These are phyloP conservation scores for Nannochloropsis gaditana DNA, from an alignment of 108 stramenopile genomes.

Conservation along the genomic window DNA sequence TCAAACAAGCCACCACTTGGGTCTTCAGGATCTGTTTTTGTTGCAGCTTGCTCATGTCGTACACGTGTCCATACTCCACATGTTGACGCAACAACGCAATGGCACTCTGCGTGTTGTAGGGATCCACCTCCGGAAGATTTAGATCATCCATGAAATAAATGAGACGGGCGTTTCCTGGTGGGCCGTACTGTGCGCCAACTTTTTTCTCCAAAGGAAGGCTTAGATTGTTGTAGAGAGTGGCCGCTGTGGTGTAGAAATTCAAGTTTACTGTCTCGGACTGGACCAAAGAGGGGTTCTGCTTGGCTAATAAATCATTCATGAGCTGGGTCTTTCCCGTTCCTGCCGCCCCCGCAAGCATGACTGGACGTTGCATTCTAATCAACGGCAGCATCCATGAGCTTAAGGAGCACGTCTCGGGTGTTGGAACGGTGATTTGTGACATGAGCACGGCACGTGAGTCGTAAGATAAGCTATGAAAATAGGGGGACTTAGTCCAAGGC, in stretches of 20 bases:
- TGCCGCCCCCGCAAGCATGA: slow-evolving; percentile 61
- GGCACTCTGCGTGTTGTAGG: slow-evolving; percentile 63
- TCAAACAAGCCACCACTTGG: slow-evolving; percentile 63
- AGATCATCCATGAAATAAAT: slow-evolving; percentile 67
- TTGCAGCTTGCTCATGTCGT: slow-evolving; percentile 60
- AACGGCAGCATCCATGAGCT: slow-evolving; percentile 63
- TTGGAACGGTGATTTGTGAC: slow-evolving; percentile 61
- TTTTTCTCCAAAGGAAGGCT: slow-evolving; percentile 62
- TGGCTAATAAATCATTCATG: slow-evolving; percentile 58
- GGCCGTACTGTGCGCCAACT: slow-evolving; percentile 59
- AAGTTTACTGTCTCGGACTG: slow-evolving; percentile 55
- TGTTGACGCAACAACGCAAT: slow-evolving; percentile 68
- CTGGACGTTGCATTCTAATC: slow-evolving; percentile 53
- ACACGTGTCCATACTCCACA: slow-evolving; percentile 62
- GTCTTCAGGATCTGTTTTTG: slow-evolving; percentile 58
- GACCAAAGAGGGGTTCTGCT: slow-evolving; percentile 48
- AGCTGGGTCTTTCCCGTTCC: slow-evolving; percentile 66
- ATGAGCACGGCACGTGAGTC: slow-evolving; percentile 53
- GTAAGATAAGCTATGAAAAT: slow-evolving; percentile 55
- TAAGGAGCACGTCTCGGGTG: slow-evolving; percentile 61
- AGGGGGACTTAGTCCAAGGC: slow-evolving; percentile 64
- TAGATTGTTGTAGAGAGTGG: slow-evolving; percentile 53
- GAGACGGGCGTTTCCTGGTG: slow-evolving; percentile 56
- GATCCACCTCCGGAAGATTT: slow-evolving; percentile 64
- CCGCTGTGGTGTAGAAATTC: slow-evolving; percentile 66